Base-by-base conservation (phyloP, 2,329 filamentous ascomycete species). In the Cladosporium velox region DNA sequence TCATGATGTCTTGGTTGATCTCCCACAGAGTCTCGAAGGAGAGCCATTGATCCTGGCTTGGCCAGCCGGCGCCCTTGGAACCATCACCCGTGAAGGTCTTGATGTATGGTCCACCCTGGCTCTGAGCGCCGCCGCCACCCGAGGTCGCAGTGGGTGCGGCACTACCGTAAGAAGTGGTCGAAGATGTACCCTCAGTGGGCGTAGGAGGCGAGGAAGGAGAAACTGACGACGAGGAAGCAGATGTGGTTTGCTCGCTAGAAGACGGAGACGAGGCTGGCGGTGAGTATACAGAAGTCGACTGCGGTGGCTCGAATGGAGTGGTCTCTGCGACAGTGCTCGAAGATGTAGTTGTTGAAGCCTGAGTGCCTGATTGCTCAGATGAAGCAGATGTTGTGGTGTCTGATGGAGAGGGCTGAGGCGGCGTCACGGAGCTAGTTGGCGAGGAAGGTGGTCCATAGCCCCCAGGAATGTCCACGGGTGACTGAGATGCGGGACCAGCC, bases 1-100 rank as follows among this genome's bases (percentile, higher is more conserved):
- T 68, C 65, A 82, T 78, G 54, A 73, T 72, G 18, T 69, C 65
- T 54, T 74, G 69, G 68, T 80, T 82, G 59, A 72, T 72, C 4
- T 66, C 47, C 72, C 75, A 78, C 72, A 76, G 75, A 62, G 38
- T 67, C 52, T 73, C 71, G 55, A 73, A 74, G 62, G 67, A 64
- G 3, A 69, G 59, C 74, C 74, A 76, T 10, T 54, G 15, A 54
- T 44, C 59, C 59, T 72, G 54, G 4, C 68, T 32, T 1, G 74
- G 74, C 74, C 74, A 76, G 59, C 74, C 74, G 11, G 60, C 57
- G 21, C 26, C 3, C 14, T 64, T 51, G 14, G 67, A 65, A 28
- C 73, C 73, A 63, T 71, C 67, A 54, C 73, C 65, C n/a, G 14
- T 63, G 49, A 67, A 70, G 4, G 55, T 52, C 30, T 60, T 67